Evolutionary conservation across 2,329 filamentous ascomycete species (phyloP), one percentile per base, ranked within the genome.

Genomic region (Ascochyta koolunga): DNA sequence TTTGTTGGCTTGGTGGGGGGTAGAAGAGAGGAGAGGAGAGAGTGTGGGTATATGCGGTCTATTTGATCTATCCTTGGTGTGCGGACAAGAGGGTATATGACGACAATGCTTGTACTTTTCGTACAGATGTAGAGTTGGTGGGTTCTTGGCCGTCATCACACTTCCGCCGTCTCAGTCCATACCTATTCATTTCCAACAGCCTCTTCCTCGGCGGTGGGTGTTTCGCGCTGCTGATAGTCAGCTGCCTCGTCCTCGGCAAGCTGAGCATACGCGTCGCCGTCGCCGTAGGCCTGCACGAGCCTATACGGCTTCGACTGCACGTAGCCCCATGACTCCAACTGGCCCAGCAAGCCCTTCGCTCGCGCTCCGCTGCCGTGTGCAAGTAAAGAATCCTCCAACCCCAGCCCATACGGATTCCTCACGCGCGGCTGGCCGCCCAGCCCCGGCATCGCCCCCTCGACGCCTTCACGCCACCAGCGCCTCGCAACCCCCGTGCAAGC

Each of bases 211-310:
- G 13, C 16, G 5, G 19, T n/a, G 10, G 27, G 22, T 1, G 16
- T 36, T 22, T 24, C 36, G 22, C 32, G 16, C 36, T 19, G 25
- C 41, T 37, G 41, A 6, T 46, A 21, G 3, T 36, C 22, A 9
- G 36, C 35, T 7, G 9, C 15, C 15, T 40, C 41, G 6, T 45
- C 21, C n/a, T 35, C 13, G 9, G 13, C 24, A 29, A 45, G 36
- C 8, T 25, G 16, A 18, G 36, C 22, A 16, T 52, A 46, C 19
- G 36, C 24, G 6, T 27, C 13, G 15, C 36, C 7, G 11, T 52
- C 16, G 11, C 31, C 7, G 10, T 52, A 52, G 11, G 50, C 50
- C 18, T 46, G 31, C 16, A 46, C 42, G 5, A 52, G 36, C 50
- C 42, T 47, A 6, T 32, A 4, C 15, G 50, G 50, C 7, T 8